Conservation (phyloP, 805 yeast species). For the Candida endomychidarum region DNA sequence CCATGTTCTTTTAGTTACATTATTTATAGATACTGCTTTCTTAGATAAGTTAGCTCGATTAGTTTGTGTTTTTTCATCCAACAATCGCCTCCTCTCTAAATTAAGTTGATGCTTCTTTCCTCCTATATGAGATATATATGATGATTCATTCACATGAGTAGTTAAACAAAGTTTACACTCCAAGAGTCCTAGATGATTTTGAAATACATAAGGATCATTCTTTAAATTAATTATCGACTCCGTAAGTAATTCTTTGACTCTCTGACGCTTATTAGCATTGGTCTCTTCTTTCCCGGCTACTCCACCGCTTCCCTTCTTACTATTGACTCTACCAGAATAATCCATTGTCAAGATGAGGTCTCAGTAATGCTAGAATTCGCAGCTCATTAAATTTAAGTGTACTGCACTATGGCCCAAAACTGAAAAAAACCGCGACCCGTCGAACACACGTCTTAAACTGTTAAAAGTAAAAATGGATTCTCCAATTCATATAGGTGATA, state of each 20-base stretch:
- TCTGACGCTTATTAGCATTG: slow-evolving; percentile 64
- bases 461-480: slow-evolving; percentile 33
- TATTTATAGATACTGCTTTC: slow-evolving; percentile 34
- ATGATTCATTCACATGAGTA: slow-evolving; percentile 73
- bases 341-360: slow-evolving; percentile 67
- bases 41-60: slow-evolving; percentile 13
- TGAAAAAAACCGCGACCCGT: slow-evolving; percentile 8
- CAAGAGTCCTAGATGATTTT: slow-evolving; percentile 76
- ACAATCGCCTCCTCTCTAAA: slow-evolving; percentile 55
- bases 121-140: slow-evolving; percentile 79
- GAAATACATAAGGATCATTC: slow-evolving; percentile 79
- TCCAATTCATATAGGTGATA: slow-evolving; percentile 41
- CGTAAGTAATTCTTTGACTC: slow-evolving; percentile 63
- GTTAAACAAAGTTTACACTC: slow-evolving; percentile 88
- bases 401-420: background rate
- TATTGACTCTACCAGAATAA: slow-evolving; percentile 84
- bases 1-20: slow-evolving; percentile 46
- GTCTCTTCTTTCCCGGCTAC: slow-evolving; percentile 72
- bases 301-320: slow-evolving; percentile 90
- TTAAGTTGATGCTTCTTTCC: slow-evolving; percentile 82
- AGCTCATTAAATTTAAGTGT: too few relatives aligned
- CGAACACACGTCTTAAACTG: slow-evolving; percentile 4
- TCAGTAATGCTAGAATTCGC: too few relatives aligned
- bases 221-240: slow-evolving; percentile 51
- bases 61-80: slow-evolving; percentile 34